Base-by-base conservation (phyloP, 2,329 filamentous ascomycete species). In the Penicillium decumbens region DNA sequence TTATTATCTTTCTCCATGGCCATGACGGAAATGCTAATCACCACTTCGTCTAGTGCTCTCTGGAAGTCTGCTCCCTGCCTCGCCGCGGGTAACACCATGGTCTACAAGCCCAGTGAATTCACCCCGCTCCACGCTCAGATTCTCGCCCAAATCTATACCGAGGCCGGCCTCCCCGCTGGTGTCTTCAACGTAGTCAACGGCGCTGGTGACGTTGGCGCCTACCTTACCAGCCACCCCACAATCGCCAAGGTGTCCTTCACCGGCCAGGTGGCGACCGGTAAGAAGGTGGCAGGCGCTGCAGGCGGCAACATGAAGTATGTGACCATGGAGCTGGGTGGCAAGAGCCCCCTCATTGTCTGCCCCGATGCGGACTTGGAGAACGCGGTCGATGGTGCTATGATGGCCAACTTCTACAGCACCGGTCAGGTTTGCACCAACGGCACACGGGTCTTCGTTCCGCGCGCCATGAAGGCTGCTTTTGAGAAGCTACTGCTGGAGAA, bases 361-460 rank as follows among this genome's bases (percentile, higher is more conserved):
- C 87, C 88, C 1, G 89, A 95, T 63, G 87, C 87, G 13, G 82
- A 89, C 44, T 70, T 92, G 18, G 84, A 88, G 40, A 81, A 82
- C 61, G 90, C 90, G n/a, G 90, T 89, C 29, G 85, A 95, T 63
- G 87, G 88, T 27, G 89, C 89, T 55, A 91, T 95, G 86, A 89
- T 95, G 77, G 90, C 89, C 61, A 95, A 95, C 71, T 95, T 95
- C 74, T 95, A 88, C 77, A 90, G 86, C 58, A 88, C 87, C 0
- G 90, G 90, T 27, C 90, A 95, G 71, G 89, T 95, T 43, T 95
- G 90, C 78, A 95, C 90, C 43, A 95, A 95, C 67, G 90, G 90
- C 43, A 95, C 90, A 1, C 80, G 90, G 9, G 89, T 95, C 29
- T 95, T 95, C 66, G 79, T 95, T 2, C 89, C 87, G 0, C 72